phyloP scores from a whole-genome alignment of 2,329 filamentous ascomycete genomes.

The Beauveria asiatica region DNA sequence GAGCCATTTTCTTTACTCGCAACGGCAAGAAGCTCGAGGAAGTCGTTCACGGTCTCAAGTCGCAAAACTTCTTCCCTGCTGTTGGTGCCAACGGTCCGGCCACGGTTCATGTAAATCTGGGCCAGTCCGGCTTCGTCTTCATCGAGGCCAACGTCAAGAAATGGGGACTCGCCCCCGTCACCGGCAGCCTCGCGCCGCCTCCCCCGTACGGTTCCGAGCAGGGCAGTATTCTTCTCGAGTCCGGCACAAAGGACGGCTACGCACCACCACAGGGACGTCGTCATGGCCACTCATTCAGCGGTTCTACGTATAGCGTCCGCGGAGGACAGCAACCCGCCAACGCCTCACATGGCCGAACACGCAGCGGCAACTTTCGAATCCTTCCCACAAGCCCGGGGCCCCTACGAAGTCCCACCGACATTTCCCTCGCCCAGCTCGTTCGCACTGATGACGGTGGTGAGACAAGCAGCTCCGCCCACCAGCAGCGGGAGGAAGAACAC shows the following conservation, averaged over 20 bases:
- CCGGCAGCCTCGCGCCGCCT: slow-evolving; percentile 85
- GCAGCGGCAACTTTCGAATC: slow-evolving; percentile 70
- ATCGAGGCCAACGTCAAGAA: slow-evolving; percentile 99
- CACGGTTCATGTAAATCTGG: slow-evolving; percentile 92
- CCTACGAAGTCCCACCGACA: slow-evolving; percentile 85
- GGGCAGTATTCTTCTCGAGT: slow-evolving; percentile 88
- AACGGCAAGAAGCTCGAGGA: slow-evolving; percentile 98
- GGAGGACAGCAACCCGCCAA: slow-evolving; percentile 34
- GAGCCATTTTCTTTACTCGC: slow-evolving; percentile 94
- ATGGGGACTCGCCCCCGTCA: slow-evolving; percentile 95
- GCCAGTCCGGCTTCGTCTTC: slow-evolving; percentile 95
- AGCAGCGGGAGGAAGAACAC: slow-evolving; percentile 15
- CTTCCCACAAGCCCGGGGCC: slow-evolving; percentile 82
- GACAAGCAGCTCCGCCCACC: slow-evolving; percentile 41
- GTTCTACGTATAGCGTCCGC: slow-evolving; percentile 30
- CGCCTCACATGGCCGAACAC: slow-evolving; percentile 62
- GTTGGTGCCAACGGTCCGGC: slow-evolving; percentile 94
- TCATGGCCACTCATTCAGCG: slow-evolving; percentile 38
- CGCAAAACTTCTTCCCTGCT: slow-evolving; percentile 95
- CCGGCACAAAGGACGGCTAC: slow-evolving; percentile 59
- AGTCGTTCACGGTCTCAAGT: slow-evolving; percentile 83
- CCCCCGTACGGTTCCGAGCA: slow-evolving; percentile 96
- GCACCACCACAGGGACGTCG: slow-evolving; percentile 34
- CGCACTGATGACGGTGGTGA: slow-evolving; percentile 66
- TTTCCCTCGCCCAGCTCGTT: slow-evolving; percentile 81